These are phyloP conservation scores for Schizophyllum amplum DNA, from an alignment of 1,284 basidiomycete species.

Conservation along the genomic window DNA sequence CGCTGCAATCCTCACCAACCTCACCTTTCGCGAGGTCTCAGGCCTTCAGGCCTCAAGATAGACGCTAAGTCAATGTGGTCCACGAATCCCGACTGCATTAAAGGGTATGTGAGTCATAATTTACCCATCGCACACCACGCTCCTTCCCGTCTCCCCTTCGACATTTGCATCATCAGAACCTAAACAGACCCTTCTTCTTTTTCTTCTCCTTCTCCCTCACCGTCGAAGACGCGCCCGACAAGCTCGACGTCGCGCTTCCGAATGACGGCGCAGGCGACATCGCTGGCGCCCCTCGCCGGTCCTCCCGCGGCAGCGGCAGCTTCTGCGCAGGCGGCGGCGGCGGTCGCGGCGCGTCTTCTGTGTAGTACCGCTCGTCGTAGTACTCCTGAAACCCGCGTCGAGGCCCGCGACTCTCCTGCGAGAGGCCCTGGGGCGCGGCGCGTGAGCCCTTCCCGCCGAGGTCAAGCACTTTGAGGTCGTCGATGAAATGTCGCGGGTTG, in stretches of 20 bases:
- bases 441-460: slow-evolving; percentile 69
- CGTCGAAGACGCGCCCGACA: slow-evolving; percentile 35
- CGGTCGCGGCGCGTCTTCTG: slow-evolving; percentile 50
- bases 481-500: slow-evolving; percentile 81
- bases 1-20: no score
- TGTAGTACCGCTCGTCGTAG: slow-evolving; percentile 74
- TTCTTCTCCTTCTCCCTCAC: slow-evolving; percentile 55
- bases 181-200: slow-evolving; percentile 74
- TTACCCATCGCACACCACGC: neutral
- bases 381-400: slow-evolving; percentile 53
- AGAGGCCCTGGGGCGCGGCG: slow-evolving; percentile 65
- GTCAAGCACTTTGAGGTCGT: slow-evolving; percentile 80
- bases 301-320: slow-evolving; percentile 11
- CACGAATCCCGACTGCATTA: neutral
- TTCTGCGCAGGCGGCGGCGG: slow-evolving; percentile 27
- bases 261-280: slow-evolving; percentile 39
- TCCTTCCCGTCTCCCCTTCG: neutral
- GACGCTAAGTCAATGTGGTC: no score
- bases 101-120: neutral
- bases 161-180: slow-evolving; percentile 32
- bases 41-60: no score
- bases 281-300: slow-evolving; percentile 24
- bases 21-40: no score
- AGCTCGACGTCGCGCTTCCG: slow-evolving; percentile 28
- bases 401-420: slow-evolving; percentile 38